phyloP scores from a whole-genome alignment of 1,284 basidiomycete species.

The Sporisorium graminicola region DNA sequence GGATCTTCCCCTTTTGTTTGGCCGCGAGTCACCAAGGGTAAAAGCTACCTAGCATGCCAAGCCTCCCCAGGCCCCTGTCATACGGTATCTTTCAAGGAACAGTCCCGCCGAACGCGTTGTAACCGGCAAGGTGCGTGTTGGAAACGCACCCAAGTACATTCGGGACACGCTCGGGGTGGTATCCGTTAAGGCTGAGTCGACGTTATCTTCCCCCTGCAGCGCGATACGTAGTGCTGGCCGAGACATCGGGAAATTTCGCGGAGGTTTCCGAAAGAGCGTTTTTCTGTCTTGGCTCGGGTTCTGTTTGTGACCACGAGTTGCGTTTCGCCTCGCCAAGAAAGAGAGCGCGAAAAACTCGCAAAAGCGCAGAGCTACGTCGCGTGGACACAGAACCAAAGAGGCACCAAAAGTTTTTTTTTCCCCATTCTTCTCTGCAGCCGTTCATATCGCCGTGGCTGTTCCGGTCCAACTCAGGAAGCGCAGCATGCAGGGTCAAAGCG shows the following conservation, averaged over 20 bases:
- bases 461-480: not conserved
- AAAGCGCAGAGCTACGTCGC: not conserved
- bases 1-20: not conserved
- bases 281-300: too few species aligned
- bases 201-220: conserved; percentile 1
- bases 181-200: not conserved
- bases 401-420: not conserved
- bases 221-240: too few species aligned
- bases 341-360: not conserved
- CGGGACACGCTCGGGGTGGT: too few species aligned
- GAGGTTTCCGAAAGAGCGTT: not conserved
- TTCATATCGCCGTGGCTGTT: not conserved
- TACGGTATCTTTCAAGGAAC: not conserved
- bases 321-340: not conserved
- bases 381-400: not conserved
- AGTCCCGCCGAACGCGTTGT: not conserved
- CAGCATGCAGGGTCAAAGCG: not conserved
- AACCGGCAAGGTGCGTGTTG: not conserved
- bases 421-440: not conserved
- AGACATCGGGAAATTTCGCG: conserved; percentile 11
- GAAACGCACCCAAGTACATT: too few species aligned
- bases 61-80: too few species aligned
- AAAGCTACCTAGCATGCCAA: not conserved
- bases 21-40: not conserved
- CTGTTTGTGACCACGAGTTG: not conserved